phyloP scores from a whole-genome alignment of 331 rosid genomes.

The Pyracantha coccinea region DNA sequence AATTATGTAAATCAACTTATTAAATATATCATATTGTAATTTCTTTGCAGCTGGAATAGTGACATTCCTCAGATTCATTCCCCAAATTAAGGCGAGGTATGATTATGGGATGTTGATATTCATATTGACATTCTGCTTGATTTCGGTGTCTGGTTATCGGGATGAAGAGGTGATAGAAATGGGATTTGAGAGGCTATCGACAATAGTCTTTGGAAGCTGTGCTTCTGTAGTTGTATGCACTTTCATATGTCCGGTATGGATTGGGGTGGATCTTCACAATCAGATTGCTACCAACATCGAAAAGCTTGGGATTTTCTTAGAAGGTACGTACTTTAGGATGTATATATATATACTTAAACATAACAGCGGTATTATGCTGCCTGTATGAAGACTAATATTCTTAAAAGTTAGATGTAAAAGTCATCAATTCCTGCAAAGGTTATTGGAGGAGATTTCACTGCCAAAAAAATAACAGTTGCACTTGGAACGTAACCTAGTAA shows the following conservation, averaged over 20 bases:
- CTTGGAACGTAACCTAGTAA: neutral
- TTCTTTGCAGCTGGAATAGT: conserved; percentile 25
- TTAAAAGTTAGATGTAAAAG: too few species aligned
- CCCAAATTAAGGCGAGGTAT: conserved; percentile 30
- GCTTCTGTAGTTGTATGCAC: conserved; percentile 21
- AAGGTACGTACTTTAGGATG: conserved; percentile 16
- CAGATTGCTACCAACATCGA: conserved; percentile 28
- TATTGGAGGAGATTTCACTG: neutral
- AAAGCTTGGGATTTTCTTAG: conserved; percentile 30
- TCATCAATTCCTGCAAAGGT: neutral
- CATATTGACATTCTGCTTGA: conserved; percentile 46
- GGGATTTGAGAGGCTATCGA: conserved; percentile 21
- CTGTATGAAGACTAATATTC: neutral
- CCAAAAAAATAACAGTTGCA: neutral
- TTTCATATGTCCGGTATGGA: conserved; percentile 41
- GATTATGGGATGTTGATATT: conserved; percentile 41
- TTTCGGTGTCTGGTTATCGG: conserved; percentile 39
- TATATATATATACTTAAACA: neutral
- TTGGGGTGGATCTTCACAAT: conserved; percentile 47
- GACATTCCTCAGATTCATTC: conserved; percentile 37
- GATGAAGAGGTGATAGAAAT: conserved; percentile 17
- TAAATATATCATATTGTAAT: neutral
- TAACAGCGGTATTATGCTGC: neutral
- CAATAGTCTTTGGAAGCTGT: conserved; percentile 33
- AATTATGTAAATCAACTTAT: neutral